These are phyloP conservation scores for Marasmius sp. DNA, from an alignment of 1,284 basidiomycete species.

Conservation along the genomic window DNA sequence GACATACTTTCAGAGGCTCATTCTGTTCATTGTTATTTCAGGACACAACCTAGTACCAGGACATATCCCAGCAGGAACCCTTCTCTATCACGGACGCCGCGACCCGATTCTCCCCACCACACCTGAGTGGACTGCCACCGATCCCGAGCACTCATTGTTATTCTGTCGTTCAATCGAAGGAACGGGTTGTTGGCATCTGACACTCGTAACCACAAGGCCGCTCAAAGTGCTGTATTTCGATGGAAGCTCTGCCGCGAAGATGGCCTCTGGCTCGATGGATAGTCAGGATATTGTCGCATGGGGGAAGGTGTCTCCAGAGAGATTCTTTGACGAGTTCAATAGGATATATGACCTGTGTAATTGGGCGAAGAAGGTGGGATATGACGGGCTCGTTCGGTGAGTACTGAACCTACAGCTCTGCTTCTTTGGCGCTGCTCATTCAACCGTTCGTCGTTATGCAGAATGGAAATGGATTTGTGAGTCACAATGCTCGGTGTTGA, in stretches of 20 bases:
- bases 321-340: conserved; percentile 22
- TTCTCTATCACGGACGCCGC: conserved; percentile 39
- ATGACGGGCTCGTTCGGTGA: conserved; percentile 41
- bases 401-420: neutral
- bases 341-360: conserved; percentile 32
- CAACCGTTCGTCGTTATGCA: conserved; percentile 12
- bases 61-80: conserved; percentile 36
- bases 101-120: conserved; percentile 25
- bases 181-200: conserved; percentile 36
- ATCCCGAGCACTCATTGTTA: conserved; percentile 41
- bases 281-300: conserved; percentile 42
- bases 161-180: conserved; percentile 26
- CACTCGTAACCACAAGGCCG: conserved; percentile 31
- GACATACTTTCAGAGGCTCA: neutral
- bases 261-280: conserved; percentile 36
- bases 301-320: conserved; percentile 24
- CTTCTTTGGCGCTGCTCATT: neutral
- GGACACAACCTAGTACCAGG: conserved; percentile 46
- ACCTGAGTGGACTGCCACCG: conserved; percentile 42
- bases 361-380: conserved; percentile 33
- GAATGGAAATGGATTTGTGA: conserved; percentile 53
- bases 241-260: conserved; percentile 38
- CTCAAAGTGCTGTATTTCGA: conserved; percentile 46
- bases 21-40: conserved; percentile 9
- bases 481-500: conserved; percentile 12